Base-by-base conservation (phyloP, 257 asterid species). In the Nicotiana knightiana region DNA sequence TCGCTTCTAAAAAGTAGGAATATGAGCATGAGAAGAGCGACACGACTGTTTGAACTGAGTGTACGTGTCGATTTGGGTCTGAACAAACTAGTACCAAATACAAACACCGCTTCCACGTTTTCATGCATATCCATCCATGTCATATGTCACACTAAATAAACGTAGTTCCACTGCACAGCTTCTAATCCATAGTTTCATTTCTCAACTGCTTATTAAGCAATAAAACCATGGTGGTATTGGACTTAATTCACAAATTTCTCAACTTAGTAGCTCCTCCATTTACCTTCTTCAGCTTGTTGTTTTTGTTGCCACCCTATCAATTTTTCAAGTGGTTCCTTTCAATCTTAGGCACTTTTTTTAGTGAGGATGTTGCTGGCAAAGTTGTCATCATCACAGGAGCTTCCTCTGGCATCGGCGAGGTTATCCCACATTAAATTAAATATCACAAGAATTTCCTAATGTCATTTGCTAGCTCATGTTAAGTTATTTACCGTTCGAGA, bases 321-420 rank as follows among this genome's bases (percentile, higher is more conserved):
- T 2, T 86, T 63, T 86, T 93, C 92, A 94, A 90, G 88, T 85
- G 83, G 85, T 88, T 91, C 77, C 89, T 90, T 73, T 93, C 97
- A 6, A 5, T 88, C 33, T 39, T 90, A 54, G 88, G 89, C 7
- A 32, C 91, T 82, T 13, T 93, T 64, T 91, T 89, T 88, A 53
- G 83, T 32, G 98, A 95, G 35, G 91, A 93, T 57, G 82, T 95
- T 66, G 82, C 92, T 86, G 93, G 92, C 5, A 95, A 93, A 75
- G 98, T 92, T 57, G 89, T 93, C 64, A 3, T 93, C 84, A 92
- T 93, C 80, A 93, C 97, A 75, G 98, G 98, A 6, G 97, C 99
- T 82, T 95, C 99, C 83, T 92, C 99, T 35, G 96, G 98, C 86
- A 92, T 95, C 39, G 99, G 99, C 64, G 97, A 95, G 88, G 97